phyloP scores from a whole-genome alignment of 495 filamentous ascomycete species.

The Cladorrhinum samala region DNA sequence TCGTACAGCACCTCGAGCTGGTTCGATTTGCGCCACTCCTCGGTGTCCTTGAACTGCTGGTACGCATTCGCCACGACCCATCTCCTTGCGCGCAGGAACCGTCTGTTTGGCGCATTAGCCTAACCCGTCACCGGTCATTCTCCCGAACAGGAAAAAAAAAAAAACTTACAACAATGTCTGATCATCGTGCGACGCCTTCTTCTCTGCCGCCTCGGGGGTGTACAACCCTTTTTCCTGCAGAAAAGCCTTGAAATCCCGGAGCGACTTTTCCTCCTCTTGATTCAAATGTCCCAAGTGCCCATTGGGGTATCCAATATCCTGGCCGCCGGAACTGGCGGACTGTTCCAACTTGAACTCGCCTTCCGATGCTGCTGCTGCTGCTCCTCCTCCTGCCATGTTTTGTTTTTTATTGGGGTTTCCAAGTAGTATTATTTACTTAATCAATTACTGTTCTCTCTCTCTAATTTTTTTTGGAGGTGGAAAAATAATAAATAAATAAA shows the following conservation, averaged over 20 bases:
- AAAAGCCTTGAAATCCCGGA: slow-evolving; percentile 61
- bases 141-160: slow-evolving; percentile 3
- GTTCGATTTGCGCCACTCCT: slow-evolving; percentile 79
- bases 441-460: no score
- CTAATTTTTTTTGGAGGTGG: no score
- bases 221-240: slow-evolving; percentile 62
- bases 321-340: slow-evolving; percentile 20
- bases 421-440: neutral
- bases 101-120: slow-evolving; percentile 41
- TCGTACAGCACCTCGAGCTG: slow-evolving; percentile 66
- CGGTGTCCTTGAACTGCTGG: slow-evolving; percentile 79
- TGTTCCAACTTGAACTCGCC: neutral
- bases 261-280: slow-evolving; percentile 56
- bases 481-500: no score
- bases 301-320: slow-evolving; percentile 48
- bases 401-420: no score
- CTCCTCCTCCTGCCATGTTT: no score
- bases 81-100: slow-evolving; percentile 71
- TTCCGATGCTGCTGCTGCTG: no score
- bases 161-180: slow-evolving; percentile 67
- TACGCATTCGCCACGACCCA: slow-evolving; percentile 70
- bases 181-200: slow-evolving; percentile 65
- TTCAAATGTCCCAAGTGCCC: slow-evolving; percentile 73
- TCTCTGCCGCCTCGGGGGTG: slow-evolving; percentile 34
- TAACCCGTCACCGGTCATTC: no score